A percentile compares a stretch with the other conserved stretches of the same genome.
phyloP scores from a whole-genome alignment of 768 basidiomycete genomes.

The Clitopilus hobsonii region DNA sequence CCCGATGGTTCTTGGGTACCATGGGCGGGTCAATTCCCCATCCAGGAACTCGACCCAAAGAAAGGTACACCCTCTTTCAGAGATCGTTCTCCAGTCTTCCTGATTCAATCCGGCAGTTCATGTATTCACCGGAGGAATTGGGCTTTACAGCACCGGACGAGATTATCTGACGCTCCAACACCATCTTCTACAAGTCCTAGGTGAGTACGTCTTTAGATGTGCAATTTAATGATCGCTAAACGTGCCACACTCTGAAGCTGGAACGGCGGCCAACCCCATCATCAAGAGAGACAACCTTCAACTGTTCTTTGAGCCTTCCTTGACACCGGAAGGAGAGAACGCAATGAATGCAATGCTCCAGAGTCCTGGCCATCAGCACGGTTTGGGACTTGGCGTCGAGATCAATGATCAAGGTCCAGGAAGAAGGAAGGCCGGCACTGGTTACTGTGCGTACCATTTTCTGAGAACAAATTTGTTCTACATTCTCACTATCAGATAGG shows the following conservation, averaged over 20 bases:
- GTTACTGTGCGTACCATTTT: too few relatives aligned
- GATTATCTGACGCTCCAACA: conserved; percentile 12
- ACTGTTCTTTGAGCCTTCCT: conserved; percentile 11
- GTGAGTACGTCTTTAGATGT: not conserved
- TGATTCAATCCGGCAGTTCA: too few relatives aligned
- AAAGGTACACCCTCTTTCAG: conserved; percentile 8
- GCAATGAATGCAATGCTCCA: not conserved
- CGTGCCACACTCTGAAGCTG: conserved; percentile 3
- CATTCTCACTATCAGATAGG: too few relatives aligned
- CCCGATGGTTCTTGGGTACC: conserved; percentile 3
- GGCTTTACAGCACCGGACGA: conserved; percentile 12
- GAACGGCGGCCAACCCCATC: conserved; percentile 9
- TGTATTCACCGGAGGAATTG: conserved; percentile 13
- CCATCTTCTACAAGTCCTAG: not conserved
- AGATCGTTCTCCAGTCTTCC: too few relatives aligned
- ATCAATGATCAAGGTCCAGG: not conserved
- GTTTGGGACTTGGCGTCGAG: not conserved
- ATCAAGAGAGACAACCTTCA: conserved; percentile 5
- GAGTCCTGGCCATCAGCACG: not conserved
- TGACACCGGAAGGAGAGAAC: conserved; percentile 1
- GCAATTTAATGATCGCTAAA: not conserved
- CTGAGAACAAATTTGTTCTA: too few relatives aligned
- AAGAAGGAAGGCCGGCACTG: not conserved
- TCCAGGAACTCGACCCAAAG: conserved; percentile 12
- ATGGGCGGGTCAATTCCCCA: conserved; percentile 10